Conservation (phyloP, 2,329 filamentous ascomycete genomes). For the Curvularia hawaiiensis region DNA sequence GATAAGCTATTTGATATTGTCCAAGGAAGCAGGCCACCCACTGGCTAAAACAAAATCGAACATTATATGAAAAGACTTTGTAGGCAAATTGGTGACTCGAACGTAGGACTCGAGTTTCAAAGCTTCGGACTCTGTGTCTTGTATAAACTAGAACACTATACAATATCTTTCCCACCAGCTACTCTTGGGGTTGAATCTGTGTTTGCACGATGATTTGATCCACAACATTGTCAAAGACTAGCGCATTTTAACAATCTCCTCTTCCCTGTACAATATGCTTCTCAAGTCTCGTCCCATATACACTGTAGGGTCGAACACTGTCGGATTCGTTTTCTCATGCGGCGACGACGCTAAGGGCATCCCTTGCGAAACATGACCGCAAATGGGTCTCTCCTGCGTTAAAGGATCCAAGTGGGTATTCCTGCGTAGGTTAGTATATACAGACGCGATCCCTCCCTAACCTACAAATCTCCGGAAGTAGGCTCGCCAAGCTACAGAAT, state of each 20-base stretch:
- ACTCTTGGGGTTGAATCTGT: background rate
- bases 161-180: background rate
- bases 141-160: too few species aligned
- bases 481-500: background rate
- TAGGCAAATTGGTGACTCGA: too few species aligned
- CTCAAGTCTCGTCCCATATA: background rate
- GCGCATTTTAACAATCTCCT: background rate
- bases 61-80: too few species aligned
- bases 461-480: background rate
- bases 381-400: background rate
- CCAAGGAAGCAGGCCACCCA: too few species aligned
- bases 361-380: background rate
- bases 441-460: background rate
- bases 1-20: too few species aligned
- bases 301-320: background rate
- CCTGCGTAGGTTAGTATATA: background rate
- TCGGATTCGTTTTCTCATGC: background rate
- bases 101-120: too few species aligned
- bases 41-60: too few species aligned
- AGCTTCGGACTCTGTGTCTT: too few species aligned
- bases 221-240: background rate
- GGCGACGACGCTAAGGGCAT: conserved; percentile 1
- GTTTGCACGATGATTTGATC: background rate
- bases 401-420: background rate
- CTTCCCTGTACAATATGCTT: background rate